A percentile compares a stretch with the other conserved stretches of the same genome.
Conservation (phyloP, 257 asterid species). For the Salvia hispanica region DNA sequence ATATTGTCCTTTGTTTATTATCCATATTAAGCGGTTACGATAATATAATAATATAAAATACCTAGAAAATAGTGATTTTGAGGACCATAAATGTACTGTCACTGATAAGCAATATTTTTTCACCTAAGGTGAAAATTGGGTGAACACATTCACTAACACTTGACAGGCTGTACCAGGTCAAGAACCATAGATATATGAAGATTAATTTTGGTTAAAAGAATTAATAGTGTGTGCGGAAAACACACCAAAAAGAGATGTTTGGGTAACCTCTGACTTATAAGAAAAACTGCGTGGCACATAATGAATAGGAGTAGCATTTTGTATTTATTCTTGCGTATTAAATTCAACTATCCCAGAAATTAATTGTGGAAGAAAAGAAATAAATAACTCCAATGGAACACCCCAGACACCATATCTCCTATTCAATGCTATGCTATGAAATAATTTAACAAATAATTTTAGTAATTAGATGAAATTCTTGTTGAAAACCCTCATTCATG, state of each 20-base stretch:
- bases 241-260: not conserved
- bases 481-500: no score
- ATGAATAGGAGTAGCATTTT: no score
- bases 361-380: no score
- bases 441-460: no score
- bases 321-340: no score
- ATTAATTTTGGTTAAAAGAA: not conserved
- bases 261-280: no score
- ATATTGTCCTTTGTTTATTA: not conserved
- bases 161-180: conserved; percentile 25
- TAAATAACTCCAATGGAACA: no score
- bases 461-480: no score
- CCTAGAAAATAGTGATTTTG: not conserved
- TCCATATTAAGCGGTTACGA: not conserved
- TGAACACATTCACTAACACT: not conserved
- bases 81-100: conserved; percentile 7
- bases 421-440: no score
- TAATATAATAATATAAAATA: not conserved
- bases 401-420: no score
- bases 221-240: not conserved
- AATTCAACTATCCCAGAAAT: no score
- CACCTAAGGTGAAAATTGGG: not conserved
- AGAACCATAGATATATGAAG: not conserved
- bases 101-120: not conserved
- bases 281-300: no score